A percentile compares a stretch with the other conserved stretches of the same genome.
phyloP scores from a whole-genome alignment of 2,329 filamentous ascomycete genomes.

The Diplodia intermedia region DNA sequence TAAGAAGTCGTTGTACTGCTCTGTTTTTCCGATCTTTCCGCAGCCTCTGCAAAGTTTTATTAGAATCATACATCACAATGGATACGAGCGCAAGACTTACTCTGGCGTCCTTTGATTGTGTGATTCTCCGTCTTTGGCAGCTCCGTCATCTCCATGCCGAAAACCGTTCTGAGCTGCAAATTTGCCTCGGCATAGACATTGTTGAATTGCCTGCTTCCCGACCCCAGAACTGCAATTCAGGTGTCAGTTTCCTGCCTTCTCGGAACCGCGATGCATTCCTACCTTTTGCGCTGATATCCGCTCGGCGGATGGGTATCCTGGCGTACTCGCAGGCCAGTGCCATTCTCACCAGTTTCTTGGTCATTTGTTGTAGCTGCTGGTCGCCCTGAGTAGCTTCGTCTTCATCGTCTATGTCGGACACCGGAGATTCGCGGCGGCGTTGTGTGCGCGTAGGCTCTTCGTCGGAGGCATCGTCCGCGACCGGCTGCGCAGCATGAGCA shows the following conservation, averaged over 20 bases:
- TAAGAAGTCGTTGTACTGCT: constrained; percentile 67
- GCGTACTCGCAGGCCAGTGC: constrained; percentile 67
- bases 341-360: constrained; percentile 68
- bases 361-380: constrained; percentile 49
- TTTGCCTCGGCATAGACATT: constrained; percentile 80
- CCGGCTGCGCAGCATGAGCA: constrained; percentile 8
- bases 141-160: constrained; percentile 93
- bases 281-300: constrained; percentile 64
- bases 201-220: constrained; percentile 74
- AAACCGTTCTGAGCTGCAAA: constrained; percentile 69
- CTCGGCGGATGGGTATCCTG: constrained; percentile 63
- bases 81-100: constrained; percentile 51
- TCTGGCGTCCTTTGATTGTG: constrained; percentile 79
- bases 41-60: constrained; percentile 50
- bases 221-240: constrained; percentile 67
- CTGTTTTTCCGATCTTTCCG: constrained; percentile 59
- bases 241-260: constrained; percentile 5
- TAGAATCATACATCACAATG: neutral
- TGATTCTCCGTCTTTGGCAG: constrained; percentile 81
- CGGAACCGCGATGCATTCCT: neutral
- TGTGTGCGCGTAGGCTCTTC: constrained; percentile 18
- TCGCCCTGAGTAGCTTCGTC: constrained; percentile 4
- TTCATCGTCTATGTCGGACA: constrained; percentile 23
- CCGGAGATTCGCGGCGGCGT: constrained; percentile 28
- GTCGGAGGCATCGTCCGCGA: constrained; percentile 18